A percentile compares a stretch with the other conserved stretches of the same genome.
These are phyloP conservation scores for Hemileccinum rubropunctum DNA, from an alignment of 768 basidiomycete species.

Conservation along the genomic window DNA sequence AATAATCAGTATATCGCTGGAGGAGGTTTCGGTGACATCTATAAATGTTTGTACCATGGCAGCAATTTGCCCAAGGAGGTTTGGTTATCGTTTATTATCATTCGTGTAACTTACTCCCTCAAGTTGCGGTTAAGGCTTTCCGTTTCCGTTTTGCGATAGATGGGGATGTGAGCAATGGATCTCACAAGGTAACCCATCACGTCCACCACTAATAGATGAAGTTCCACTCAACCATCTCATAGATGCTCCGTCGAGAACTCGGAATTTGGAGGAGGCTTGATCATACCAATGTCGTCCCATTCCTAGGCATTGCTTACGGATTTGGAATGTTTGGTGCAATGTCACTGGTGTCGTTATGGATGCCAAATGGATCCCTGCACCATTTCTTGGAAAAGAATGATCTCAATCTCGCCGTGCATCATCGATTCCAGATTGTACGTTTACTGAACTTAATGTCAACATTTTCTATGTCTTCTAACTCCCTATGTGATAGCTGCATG, in stretches of 20 bases:
- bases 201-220: no score
- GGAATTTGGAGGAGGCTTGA: constrained; percentile 32
- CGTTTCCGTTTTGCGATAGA: constrained; percentile 11
- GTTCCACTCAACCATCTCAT: rapidly evolving
- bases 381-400: constrained; percentile 12
- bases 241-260: constrained; percentile 30
- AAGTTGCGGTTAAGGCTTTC: constrained; percentile 26
- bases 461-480: constrained; percentile 18
- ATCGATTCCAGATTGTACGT: constrained; percentile 16
- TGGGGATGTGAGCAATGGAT: background rate
- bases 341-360: constrained; percentile 33
- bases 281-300: constrained; percentile 27
- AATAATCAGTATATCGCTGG: background rate
- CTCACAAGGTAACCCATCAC: background rate
- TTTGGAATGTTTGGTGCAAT: constrained; percentile 23
- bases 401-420: background rate
- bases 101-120: background rate
- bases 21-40: constrained; percentile 18
- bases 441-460: background rate
- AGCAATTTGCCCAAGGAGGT: constrained; percentile 6
- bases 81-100: background rate
- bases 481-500: constrained; percentile 8
- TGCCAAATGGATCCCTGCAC: constrained; percentile 26
- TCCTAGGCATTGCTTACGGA: constrained; percentile 24
- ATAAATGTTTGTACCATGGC: constrained; percentile 5